Base-by-base conservation (phyloP, 257 asterid genomes). In the Solanum tarijense region DNA sequence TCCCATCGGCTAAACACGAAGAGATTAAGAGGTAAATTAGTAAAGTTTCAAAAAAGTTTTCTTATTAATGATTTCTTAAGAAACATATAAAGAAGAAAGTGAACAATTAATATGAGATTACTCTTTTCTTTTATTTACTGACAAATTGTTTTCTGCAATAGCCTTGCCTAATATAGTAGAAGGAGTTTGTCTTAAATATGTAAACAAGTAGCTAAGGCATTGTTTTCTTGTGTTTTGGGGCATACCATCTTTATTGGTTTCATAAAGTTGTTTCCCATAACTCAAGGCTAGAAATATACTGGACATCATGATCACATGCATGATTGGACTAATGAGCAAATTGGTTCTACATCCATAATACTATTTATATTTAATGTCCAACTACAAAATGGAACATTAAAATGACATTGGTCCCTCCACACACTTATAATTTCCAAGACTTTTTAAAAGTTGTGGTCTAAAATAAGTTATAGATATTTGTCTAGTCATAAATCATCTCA, bases 81-180 rank as follows among this genome's bases (percentile, higher is more conserved):
- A 0, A 23, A 62, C 1, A 2, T n/a, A 0, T 62, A 62, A 9
- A 9, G 0, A 0, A 2, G 6, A 62, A 62, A 62, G 6, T 23
- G 6, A 5, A 62, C 1, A 1, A 23, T 0, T 4, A 62, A 62
- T 10, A 23, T 62, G 3, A 9, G 7, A 60, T 0, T 5, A 38
- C 0, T 38, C 0, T 41, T 12, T 4, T 38, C 0, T 41, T 12
- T 4, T 43, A 43, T 12, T 43, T 11, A 43, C 6, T 43, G 16
- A 43, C 18, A 43, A 43, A 43, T 43, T 43, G 18, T 43, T 43
- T 46, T 43, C 3, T 39, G 20, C 18, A 0, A 46, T 5, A 46
- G 7, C 58, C 23, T 48, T 48, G 8, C 10, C n/a, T 55, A 55
- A 4, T 21, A 23, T 0, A 4, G 3, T 6, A 4, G 69, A 23